A percentile compares a stretch with the other conserved stretches of the same genome.
phyloP scores from a whole-genome alignment of 768 basidiomycete genomes.

The Lactarius akahatsu region DNA sequence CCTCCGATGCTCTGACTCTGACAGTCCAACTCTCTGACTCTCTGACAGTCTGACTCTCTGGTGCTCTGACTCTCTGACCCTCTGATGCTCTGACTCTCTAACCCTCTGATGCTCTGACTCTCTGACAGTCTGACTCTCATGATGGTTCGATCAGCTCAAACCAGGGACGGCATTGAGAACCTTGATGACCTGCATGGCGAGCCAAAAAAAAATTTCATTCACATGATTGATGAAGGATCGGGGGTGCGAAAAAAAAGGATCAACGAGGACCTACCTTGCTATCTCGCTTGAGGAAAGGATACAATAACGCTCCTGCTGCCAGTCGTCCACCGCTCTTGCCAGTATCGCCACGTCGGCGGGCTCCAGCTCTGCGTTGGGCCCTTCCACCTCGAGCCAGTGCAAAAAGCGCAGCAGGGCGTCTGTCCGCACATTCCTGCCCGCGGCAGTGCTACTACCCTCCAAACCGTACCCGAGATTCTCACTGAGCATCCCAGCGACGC shows the following conservation, averaged over 20 bases:
- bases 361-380: background rate
- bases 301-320: background rate
- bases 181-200: slow-evolving; percentile 9
- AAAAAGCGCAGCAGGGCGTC: slow-evolving; percentile 5
- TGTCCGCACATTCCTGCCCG: background rate
- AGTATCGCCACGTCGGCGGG: background rate
- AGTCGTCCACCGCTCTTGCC: background rate
- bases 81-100: no score
- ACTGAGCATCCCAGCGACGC: background rate
- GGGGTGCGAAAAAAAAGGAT: background rate
- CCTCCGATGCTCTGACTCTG: no score
- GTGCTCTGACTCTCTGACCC: no score
- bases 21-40: no score
- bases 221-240: background rate
- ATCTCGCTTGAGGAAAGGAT: slow-evolving; percentile 16
- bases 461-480: slow-evolving; percentile 8
- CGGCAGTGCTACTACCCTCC: background rate
- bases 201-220: background rate
- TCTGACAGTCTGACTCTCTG: no score
- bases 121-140: no score
- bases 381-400: slow-evolving; percentile 13
- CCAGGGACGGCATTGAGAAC: background rate
- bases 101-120: no score
- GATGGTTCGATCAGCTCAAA: background rate
- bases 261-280: background rate